These are phyloP conservation scores for Kodamaea laetipori DNA, from an alignment of 805 yeast genomes.

Conservation along the genomic window DNA sequence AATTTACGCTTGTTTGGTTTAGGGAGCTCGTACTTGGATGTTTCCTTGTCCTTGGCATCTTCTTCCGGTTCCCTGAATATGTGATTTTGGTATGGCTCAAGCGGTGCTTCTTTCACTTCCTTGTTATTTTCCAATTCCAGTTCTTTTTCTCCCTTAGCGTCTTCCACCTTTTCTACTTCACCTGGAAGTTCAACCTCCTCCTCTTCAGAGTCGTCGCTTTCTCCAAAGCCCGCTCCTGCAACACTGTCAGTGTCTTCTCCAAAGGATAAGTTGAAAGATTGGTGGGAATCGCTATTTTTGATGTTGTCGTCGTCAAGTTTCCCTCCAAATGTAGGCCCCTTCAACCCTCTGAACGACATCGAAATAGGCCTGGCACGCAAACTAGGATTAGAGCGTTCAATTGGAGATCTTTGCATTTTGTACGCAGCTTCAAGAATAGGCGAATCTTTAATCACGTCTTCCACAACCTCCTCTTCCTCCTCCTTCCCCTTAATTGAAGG, in stretches of 20 bases:
- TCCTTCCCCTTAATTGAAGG: background rate
- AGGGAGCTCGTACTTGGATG: slow-evolving; percentile 4
- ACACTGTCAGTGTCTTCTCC: slow-evolving; percentile 32
- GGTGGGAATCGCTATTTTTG: slow-evolving; percentile 42
- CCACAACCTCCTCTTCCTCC: slow-evolving; percentile 3
- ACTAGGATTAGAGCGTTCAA: slow-evolving; percentile 1
- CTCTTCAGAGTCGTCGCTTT: slow-evolving; percentile 21
- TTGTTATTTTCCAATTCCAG: background rate
- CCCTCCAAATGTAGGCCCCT: slow-evolving; percentile 54
- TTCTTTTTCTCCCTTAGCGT: background rate
- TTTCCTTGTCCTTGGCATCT: background rate
- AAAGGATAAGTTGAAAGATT: slow-evolving; percentile 42
- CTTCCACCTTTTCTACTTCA: slow-evolving; percentile 2
- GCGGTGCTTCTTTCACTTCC: background rate
- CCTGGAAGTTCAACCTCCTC: slow-evolving; percentile 3
- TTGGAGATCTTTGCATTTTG: slow-evolving; percentile 6
- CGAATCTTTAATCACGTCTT: slow-evolving; percentile 14
- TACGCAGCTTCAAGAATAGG: slow-evolving; percentile 25
- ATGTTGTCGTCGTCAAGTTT: slow-evolving; percentile 28
- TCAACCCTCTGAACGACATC: slow-evolving; percentile 63
- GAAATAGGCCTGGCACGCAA: slow-evolving; percentile 39
- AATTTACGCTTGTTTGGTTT: slow-evolving; percentile 5
- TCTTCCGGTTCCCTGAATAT: slow-evolving; percentile 9
- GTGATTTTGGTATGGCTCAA: slow-evolving; percentile 4
- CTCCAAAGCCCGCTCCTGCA: slow-evolving; percentile 45